Conservation (phyloP, 345 rosid species). For the Eucalyptus globulus region DNA sequence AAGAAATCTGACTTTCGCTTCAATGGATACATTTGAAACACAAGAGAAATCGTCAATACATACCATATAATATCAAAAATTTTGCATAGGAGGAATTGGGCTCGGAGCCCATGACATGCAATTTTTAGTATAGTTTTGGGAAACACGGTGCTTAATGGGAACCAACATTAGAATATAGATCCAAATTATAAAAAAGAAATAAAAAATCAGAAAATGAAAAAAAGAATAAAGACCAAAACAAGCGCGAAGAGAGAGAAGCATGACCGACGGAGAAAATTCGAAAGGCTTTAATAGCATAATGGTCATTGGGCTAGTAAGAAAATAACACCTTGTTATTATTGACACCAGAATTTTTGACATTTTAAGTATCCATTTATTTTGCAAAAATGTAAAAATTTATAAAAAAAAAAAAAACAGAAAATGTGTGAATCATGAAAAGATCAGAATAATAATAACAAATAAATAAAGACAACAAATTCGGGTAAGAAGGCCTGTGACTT, state of each 20-base stretch:
- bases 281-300: rapidly evolving
- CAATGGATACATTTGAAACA: no score
- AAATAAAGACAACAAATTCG: no score
- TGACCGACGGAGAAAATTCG: rapidly evolving
- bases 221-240: background rate
- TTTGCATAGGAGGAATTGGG: background rate
- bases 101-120: rapidly evolving
- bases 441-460: no score
- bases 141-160: background rate
- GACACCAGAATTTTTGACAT: rapidly evolving
- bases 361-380: no score
- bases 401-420: no score
- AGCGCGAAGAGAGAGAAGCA: rapidly evolving
- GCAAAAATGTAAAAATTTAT: no score
- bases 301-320: rapidly evolving
- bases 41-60: no score
- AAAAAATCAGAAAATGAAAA: no score
- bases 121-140: background rate
- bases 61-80: background rate
- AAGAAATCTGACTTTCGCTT: rapidly evolving
- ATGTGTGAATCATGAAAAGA: no score
- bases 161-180: background rate
- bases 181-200: background rate
- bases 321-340: rapidly evolving
- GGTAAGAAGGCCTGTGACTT: no score